Conservation (phyloP, 2,329 filamentous ascomycete genomes). For the Talaromyces rugulosus region DNA sequence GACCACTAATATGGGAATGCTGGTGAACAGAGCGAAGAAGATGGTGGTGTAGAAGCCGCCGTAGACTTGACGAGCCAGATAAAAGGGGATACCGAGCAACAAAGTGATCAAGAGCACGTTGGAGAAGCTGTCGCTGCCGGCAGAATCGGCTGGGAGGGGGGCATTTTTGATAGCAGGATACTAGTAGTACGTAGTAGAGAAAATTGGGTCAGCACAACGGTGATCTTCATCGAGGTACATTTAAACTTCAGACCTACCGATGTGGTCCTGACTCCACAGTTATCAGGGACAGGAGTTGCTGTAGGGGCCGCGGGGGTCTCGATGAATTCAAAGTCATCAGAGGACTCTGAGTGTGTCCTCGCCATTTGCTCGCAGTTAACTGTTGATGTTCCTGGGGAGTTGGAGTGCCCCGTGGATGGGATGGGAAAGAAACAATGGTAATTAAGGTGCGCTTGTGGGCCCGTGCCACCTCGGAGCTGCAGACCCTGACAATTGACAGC, state of each 20-base stretch:
- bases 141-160: constrained; percentile 82
- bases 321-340: constrained; percentile 50
- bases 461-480: background rate
- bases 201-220: background rate
- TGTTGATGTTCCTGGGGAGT: constrained; percentile 20
- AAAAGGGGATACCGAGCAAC: constrained; percentile 68
- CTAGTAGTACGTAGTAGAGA: constrained; percentile 42
- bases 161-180: constrained; percentile 89
- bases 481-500: background rate
- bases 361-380: constrained; percentile 31
- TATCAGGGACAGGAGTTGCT: constrained; percentile 47
- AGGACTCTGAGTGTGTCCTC: constrained; percentile 42
- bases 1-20: constrained; percentile 70
- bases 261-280: constrained; percentile 60
- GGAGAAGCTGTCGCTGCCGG: constrained; percentile 82
- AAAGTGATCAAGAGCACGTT: constrained; percentile 71
- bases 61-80: constrained; percentile 74
- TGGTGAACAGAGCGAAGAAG: constrained; percentile 77
- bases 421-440: constrained; percentile 6
- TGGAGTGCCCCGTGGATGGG: constrained; percentile 16
- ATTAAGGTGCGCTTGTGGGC: background rate
- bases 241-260: constrained; percentile 44
- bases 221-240: background rate
- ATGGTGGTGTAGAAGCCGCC: constrained; percentile 83
- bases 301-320: constrained; percentile 57